Evolutionary conservation across 192 early-diverging fungal genomes (phyloP).

Genomic region (Backusella macrospora): DNA sequence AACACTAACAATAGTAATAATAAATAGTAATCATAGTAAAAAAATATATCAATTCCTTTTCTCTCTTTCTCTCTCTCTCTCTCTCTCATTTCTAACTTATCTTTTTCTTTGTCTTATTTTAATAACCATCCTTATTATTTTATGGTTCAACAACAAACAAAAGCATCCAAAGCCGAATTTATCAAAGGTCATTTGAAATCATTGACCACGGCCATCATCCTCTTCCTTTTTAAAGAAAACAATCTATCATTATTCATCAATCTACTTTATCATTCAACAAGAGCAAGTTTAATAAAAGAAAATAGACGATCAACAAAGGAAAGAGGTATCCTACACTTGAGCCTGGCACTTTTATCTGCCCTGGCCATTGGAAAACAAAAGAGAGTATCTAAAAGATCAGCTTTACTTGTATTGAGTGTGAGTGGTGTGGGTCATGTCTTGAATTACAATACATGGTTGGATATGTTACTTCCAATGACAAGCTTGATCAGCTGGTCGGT

Average conservation of each 20-base stretch:
- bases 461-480: background rate
- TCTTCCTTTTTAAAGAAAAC: conserved; percentile 3
- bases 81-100: background rate
- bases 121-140: background rate
- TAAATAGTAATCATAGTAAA: conserved; percentile 2
- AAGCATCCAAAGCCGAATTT: background rate
- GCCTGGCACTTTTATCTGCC: conserved; percentile 5
- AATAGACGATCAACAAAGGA: conserved; percentile 10
- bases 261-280: conserved; percentile 6
- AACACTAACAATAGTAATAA: background rate
- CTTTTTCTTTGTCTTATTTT: background rate
- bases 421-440: background rate
- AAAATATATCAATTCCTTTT: background rate
- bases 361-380: conserved; percentile 15
- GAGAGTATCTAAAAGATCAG: background rate
- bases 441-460: background rate
- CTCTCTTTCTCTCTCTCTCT: conserved; percentile 3
- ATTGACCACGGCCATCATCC: background rate
- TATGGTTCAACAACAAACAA: conserved; percentile 6
- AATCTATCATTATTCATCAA: background rate
- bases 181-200: background rate
- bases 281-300: background rate
- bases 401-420: background rate
- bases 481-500: background rate
- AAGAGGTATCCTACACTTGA: conserved; percentile 18